Conservation (phyloP, 1,284 basidiomycete species). For the Cutaneotrichosporon dermatis region DNA sequence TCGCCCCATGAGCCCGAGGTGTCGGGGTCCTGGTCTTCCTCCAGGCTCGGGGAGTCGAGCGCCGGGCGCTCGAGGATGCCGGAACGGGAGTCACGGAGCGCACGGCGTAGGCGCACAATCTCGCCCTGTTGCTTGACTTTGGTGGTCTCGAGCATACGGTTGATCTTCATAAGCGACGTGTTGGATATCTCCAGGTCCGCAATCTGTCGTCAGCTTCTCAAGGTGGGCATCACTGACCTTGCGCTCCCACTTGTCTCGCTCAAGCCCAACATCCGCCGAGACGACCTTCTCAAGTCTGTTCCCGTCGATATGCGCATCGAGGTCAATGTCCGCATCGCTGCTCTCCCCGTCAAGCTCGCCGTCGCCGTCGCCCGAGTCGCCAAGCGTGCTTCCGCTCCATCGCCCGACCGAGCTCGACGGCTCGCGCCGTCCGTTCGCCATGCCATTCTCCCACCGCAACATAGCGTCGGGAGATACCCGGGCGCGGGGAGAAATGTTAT, state of each 20-base stretch:
- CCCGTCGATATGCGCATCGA: constrained; percentile 9
- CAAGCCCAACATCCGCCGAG: constrained; percentile 15
- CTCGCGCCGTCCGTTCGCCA: no score
- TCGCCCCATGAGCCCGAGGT: constrained; percentile 10
- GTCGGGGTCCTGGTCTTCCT: constrained; percentile 15
- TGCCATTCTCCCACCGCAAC: background rate
- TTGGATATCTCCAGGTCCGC: constrained; percentile 48
- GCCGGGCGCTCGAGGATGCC: background rate
- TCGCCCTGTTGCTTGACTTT: constrained; percentile 44
- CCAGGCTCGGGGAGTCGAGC: background rate
- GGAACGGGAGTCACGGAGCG: constrained; percentile 27
- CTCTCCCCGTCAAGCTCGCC: background rate
- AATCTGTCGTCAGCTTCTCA: constrained; percentile 24
- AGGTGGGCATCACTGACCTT: constrained; percentile 27
- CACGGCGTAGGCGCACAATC: constrained; percentile 38
- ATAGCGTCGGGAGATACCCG: background rate
- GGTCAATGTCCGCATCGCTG: background rate
- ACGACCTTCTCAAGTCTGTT: constrained; percentile 9
- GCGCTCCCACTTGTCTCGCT: constrained; percentile 37
- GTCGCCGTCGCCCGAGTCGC: constrained; percentile 1
- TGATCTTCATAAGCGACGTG: constrained; percentile 44
- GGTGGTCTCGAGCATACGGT: constrained; percentile 41
- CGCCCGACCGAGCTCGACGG: no score
- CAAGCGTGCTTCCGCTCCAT: background rate
- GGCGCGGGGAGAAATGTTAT: background rate